Conservation (phyloP, 225 moss, liverwort and hornwort genomes). For the Pseudoscleropodium purum region DNA sequence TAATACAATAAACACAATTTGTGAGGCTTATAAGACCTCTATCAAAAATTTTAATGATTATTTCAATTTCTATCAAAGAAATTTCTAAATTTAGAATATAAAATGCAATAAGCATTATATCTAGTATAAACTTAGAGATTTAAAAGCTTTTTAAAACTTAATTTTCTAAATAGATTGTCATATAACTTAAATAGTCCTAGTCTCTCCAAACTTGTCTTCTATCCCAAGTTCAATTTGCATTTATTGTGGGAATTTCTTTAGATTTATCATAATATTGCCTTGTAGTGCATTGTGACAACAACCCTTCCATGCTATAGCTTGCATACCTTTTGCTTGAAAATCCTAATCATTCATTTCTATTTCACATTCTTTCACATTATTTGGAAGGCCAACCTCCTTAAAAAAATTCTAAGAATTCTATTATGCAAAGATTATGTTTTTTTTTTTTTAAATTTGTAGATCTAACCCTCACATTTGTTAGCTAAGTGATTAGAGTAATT, state of each 20-base stretch:
- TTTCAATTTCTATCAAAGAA: background rate
- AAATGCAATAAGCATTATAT: background rate
- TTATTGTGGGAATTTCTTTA: background rate
- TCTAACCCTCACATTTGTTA: background rate
- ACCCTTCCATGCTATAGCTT: background rate
- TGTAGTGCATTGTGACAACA: background rate
- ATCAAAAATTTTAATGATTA: background rate
- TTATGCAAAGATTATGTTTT: background rate
- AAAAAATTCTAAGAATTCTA: background rate
- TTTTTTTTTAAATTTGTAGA: background rate
- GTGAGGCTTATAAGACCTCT: accelerated
- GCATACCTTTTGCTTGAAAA: background rate
- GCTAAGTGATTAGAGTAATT: no score
- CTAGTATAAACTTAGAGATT: no score
- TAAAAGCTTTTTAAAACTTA: no score
- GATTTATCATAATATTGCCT: background rate
- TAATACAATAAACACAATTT: background rate
- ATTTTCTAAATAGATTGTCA: no score
- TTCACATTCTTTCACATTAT: background rate
- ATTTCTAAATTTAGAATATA: background rate
- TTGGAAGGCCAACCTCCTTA: background rate
- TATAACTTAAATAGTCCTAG: accelerated
- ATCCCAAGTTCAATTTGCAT: background rate
- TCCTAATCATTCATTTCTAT: background rate
- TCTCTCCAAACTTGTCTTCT: background rate